Conservation (phyloP, 1,139 yeast species). For the Geotrichum candidum region DNA sequence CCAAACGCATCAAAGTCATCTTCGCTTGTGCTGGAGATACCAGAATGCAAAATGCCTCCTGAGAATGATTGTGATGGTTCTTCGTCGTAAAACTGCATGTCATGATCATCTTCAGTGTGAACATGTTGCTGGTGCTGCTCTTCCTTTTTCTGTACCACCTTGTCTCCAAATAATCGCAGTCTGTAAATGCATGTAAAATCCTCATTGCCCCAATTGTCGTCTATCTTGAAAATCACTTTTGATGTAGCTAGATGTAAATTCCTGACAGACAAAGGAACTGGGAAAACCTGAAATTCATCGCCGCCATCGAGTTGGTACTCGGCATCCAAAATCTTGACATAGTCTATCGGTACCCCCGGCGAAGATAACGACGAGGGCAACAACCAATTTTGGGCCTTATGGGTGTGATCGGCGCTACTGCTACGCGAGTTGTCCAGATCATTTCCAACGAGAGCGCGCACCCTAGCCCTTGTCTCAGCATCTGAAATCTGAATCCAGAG, state of each 20-base stretch:
- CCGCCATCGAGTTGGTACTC: conserved; percentile 28
- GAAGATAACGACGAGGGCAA: not conserved
- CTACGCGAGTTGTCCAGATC: conserved; percentile 9
- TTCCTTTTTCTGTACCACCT: not conserved
- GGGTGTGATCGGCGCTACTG: conserved; percentile 3
- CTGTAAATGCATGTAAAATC: conserved; percentile 35
- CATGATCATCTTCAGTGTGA: not conserved
- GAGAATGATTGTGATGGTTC: not conserved
- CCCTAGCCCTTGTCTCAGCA: conserved; percentile 15
- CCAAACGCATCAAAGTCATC: conserved; percentile 1
- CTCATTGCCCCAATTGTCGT: conserved; percentile 34
- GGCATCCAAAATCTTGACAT: conserved; percentile 27
- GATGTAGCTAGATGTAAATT: conserved; percentile 20
- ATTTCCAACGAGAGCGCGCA: conserved; percentile 12
- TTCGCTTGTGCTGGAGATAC: not conserved
- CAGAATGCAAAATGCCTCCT: not conserved
- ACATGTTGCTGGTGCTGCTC: not conserved
- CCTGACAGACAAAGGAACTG: conserved; percentile 25
- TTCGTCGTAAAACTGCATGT: not conserved
- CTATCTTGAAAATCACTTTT: conserved; percentile 26
- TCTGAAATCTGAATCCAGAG: conserved; percentile 31
- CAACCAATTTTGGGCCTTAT: not conserved
- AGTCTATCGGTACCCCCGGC: conserved; percentile 19
- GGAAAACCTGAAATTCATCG: conserved; percentile 30
- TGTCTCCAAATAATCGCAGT: conserved; percentile 31